Base-by-base conservation (phyloP, 768 basidiomycete genomes). In the Dioszegia hungarica region DNA sequence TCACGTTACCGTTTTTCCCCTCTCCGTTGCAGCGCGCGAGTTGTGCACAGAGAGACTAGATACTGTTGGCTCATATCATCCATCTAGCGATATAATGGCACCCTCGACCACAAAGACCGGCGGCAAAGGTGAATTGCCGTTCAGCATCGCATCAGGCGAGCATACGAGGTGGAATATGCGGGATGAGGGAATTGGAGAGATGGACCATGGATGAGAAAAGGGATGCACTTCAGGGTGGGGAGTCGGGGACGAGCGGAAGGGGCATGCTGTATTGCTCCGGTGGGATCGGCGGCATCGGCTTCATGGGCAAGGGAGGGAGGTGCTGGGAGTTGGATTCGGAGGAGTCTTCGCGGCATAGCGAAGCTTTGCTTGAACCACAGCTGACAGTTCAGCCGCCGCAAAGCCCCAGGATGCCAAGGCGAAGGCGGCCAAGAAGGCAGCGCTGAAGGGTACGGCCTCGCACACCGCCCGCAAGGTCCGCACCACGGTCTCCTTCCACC, bases 401-500 rank as follows among this genome's bases (percentile, higher is more conserved):
- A 73, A 74, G 59, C 68, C 77, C 68, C 73, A 68, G 61, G 77
- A 77, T 67, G 76, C 80, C 65, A 93, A 93, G 80, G 92, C 92
- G 72, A 90, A 91, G 81, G 81, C 86, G 39, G 92, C 95, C 40
- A 95, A 93, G 82, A 98, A 98, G 82, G 92, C 93, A 11, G 93
- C 87, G 54, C 83, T 97, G 53, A 89, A 90, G 77, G 93, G 92
- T 60, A 85, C 84, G 40, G 82, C 87, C 76, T 83, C 84, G 31
- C 86, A 87, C 74, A 80, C 83, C 17, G 75, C 83, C 66, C 86
- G 90, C 78, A 95, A 94, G 80, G 81, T 84, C 45, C 86, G 91
- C 61, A 84, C 80, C 72, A 86, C 86, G 34, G 90, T 92, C 57
- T 87, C 89, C 31, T 98, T 99, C 87, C 88, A 89, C 81, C 88